Evolutionary conservation across 257 asterid species (phyloP), one percentile per base, ranked within the genome.

Genomic region (Ballota nigra): DNA sequence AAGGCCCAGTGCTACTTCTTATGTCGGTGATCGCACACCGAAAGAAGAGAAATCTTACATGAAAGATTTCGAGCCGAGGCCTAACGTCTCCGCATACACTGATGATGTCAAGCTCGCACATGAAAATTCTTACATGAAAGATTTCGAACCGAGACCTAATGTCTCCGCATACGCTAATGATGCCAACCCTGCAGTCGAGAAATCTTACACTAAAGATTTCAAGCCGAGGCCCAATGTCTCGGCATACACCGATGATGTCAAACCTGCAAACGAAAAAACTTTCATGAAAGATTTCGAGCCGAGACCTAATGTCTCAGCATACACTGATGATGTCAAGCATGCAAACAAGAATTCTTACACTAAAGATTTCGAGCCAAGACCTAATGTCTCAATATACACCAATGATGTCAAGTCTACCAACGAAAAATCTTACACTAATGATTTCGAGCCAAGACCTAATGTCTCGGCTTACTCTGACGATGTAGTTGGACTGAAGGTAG

Each of bases 71-170:
- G 31, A 63, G 33, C 82, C 72, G 40, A 73, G 73, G 8, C 80
- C 82, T 15, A 81, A 33, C 13, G 1, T 40, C 53, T 26, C 80
- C 0, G 69, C 66, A 15, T 77, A 77, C 6, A 24, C 8, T 1
- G 66, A 68, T 56, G 73, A 63, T 6, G 45, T 12, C 19, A 33
- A 60, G 1, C n/a, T 4, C 1, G 2, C 16, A 2, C 13, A 23
- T 1, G 13, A 20, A 4, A 63, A 56, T 13, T 73, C 72, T 16
- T 45, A 33, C 5, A 16, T 0, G 0, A 51, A 34, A 45, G 78
- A 75, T 24, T 80, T 80, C 12, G 38, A 65, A 36, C 81, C 83
- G 5, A 72, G 71, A 16, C 83, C 77, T 0, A 75, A n/a, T 20
- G 4, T 20, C 9, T 33, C 38, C 0, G 69, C 66, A 18, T 77